Conservation (phyloP, 805 yeast genomes). For the Spathaspora gorwiae region DNA sequence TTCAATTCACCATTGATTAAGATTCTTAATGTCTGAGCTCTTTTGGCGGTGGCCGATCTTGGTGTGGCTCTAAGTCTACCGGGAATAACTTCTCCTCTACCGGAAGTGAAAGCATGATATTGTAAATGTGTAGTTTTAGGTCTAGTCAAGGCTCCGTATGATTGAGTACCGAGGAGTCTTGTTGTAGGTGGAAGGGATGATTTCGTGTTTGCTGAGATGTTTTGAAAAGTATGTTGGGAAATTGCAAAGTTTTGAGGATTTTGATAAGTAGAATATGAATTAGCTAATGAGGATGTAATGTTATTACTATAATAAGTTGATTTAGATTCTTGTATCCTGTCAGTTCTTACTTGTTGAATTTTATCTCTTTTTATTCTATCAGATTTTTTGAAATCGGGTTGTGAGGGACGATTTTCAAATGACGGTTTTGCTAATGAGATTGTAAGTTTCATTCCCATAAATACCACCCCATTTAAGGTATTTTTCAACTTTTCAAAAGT, state of each 20-base stretch:
- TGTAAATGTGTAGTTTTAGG: constrained; percentile 18
- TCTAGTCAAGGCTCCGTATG: constrained; percentile 35
- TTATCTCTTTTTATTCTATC: constrained; percentile 26
- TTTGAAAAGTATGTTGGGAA: constrained; percentile 30
- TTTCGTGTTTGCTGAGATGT: constrained; percentile 32
- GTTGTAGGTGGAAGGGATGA: constrained; percentile 24
- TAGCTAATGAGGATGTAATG: constrained; percentile 14
- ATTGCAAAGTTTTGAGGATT: constrained; percentile 15
- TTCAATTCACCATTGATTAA: constrained; percentile 54
- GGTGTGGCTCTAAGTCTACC: constrained; percentile 62
- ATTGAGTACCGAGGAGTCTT: constrained; percentile 25
- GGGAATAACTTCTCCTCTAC: constrained; percentile 36
- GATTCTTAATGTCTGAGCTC: constrained; percentile 61
- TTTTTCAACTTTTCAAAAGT: constrained; percentile 47
- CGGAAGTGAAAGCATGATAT: constrained; percentile 20
- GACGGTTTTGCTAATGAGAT: constrained; percentile 61
- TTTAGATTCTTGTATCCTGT: constrained; percentile 41
- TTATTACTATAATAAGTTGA: constrained; percentile 15
- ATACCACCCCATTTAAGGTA: constrained; percentile 66
- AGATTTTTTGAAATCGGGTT: constrained; percentile 31
- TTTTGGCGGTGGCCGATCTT: constrained; percentile 42
- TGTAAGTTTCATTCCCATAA: constrained; percentile 65
- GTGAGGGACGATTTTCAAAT: constrained; percentile 26
- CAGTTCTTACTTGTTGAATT: constrained; percentile 28
- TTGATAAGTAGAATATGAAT: constrained; percentile 13